A percentile compares a stretch with the other conserved stretches of the same genome.
Evolutionary conservation across 139 green algal genomes (phyloP).

Genomic region (Tetratostichococcus sp.): DNA sequence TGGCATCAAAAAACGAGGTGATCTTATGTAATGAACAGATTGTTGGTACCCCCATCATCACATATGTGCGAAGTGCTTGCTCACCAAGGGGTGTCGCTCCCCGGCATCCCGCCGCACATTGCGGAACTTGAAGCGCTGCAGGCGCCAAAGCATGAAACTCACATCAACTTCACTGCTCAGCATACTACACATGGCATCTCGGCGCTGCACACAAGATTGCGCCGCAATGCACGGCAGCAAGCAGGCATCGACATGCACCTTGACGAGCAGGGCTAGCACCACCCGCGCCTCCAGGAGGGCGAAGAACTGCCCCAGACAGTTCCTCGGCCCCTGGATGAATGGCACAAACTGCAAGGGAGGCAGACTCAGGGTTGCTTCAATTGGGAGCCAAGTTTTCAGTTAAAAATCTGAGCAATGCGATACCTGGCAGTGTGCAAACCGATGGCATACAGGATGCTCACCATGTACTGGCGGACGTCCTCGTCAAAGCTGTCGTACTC

Average conservation of each 20-base stretch:
- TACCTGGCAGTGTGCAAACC: not conserved
- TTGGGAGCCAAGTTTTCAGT: too few relatives aligned
- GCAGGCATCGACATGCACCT: slow-evolving; percentile 30
- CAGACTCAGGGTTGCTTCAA: not conserved
- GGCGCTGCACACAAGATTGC: too few relatives aligned
- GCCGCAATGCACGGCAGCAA: too few relatives aligned
- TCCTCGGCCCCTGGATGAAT: slow-evolving; percentile 91
- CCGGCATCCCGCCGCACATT: slow-evolving; percentile 22
- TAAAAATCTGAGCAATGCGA: too few relatives aligned
- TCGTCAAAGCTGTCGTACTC: slow-evolving; percentile 86
- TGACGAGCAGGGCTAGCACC: slow-evolving; percentile 70
- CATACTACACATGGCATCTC: too few relatives aligned
- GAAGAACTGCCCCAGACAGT: slow-evolving; percentile 90
- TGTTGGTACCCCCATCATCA: too few relatives aligned
- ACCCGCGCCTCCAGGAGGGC: slow-evolving; percentile 82
- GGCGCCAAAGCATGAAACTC: not conserved
- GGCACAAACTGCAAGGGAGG: slow-evolving; percentile 70
- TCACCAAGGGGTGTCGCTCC: slow-evolving; percentile 25
- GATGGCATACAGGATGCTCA: not conserved
- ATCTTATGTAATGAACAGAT: too few relatives aligned
- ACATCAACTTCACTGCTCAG: not conserved
- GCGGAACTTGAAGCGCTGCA: slow-evolving; percentile 70
- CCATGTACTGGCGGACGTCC: slow-evolving; percentile 71
- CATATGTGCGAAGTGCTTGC: too few relatives aligned
- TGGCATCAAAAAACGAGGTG: too few relatives aligned